Evolutionary conservation across 495 filamentous ascomycete species (phyloP), one percentile per base, ranked within the genome.

Genomic region (Neurospora sp.): DNA sequence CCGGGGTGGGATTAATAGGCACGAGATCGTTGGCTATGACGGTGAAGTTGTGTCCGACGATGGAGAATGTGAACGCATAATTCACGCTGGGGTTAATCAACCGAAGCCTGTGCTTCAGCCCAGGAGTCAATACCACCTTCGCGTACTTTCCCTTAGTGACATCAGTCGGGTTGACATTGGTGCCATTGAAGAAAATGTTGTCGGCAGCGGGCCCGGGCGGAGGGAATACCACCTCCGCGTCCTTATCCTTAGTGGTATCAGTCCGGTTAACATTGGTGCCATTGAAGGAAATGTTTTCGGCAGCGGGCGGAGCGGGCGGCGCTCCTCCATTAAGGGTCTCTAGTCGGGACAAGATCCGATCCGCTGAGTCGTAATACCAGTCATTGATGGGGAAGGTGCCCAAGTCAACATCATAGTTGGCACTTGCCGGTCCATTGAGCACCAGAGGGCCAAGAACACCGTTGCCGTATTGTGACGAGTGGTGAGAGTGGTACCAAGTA

Each of bases 401-500:
- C 9, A 86, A 76, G 75, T 87, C 85, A 61, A 81, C 78, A 37
- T 90, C 88, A 72, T 90, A 89, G 42, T 86, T 76, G 48, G 77
- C 79, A 37, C 80, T 83, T 1, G 80, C 77, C 0, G 89, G 89
- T 0, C 89, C 89, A 59, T 89, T 82, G 74, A 91, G 85, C 18
- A 87, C 80, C 27, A 91, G 79, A 2, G 88, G 79, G 1, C 88
- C 89, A n/a, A 79, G 61, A 20, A 77, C 70, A 68, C 87, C 88
- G 35, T 86, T 83, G 14, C 81, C 79, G 74, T 88, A 89, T 72
- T 89, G 87, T 5, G 82, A 81, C 12, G 81, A 82, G 77, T 85
- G 87, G 71, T 90, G 88, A 18, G 83, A 82, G 71, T 89, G 88
- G 69, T 87, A 89, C 85, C 85, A 77, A 31, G 68, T 70, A n/a